phyloP scores from a whole-genome alignment of 2,329 filamentous ascomycete genomes.

The Nemania sp. region DNA sequence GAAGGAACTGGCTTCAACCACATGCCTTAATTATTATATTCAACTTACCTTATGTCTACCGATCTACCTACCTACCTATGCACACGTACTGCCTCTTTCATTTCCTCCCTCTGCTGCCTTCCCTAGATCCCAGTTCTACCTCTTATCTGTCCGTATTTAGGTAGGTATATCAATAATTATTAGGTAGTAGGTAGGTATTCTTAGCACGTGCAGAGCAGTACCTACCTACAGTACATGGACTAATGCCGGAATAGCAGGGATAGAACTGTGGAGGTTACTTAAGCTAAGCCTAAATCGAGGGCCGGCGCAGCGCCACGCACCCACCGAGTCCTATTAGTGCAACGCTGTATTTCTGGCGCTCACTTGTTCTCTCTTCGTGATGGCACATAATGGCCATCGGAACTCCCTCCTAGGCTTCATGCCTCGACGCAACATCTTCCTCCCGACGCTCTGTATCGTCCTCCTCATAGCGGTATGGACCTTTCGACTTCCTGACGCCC shows the following conservation, averaged over 20 bases:
- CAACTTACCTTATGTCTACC: not conserved
- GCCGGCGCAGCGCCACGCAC: constrained; percentile 11
- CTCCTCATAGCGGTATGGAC: constrained; percentile 50
- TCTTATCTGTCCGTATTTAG: no score
- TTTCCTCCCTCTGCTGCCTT: not conserved
- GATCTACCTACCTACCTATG: no score
- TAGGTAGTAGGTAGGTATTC: no score
- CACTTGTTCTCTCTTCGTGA: constrained; percentile 27
- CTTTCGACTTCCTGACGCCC: constrained; percentile 42
- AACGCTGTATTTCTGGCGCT: not conserved
- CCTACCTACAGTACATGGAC: not conserved
- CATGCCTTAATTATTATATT: no score
- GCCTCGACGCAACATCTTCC: constrained; percentile 49
- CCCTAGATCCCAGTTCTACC: no score
- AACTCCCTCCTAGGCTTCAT: constrained; percentile 47
- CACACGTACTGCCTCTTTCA: not conserved
- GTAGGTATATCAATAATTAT: no score
- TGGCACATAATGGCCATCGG: constrained; percentile 47
- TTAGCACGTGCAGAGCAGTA: no score
- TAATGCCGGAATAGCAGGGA: not conserved
- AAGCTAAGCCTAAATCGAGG: constrained; percentile 20
- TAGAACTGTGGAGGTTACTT: not conserved
- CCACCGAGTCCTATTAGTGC: constrained; percentile 15
- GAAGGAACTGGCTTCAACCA: no score
- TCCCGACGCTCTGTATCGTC: constrained; percentile 48